Evolutionary conservation across 768 basidiomycete genomes (phyloP).

Genomic region (Macrolepiota albuminosa): DNA sequence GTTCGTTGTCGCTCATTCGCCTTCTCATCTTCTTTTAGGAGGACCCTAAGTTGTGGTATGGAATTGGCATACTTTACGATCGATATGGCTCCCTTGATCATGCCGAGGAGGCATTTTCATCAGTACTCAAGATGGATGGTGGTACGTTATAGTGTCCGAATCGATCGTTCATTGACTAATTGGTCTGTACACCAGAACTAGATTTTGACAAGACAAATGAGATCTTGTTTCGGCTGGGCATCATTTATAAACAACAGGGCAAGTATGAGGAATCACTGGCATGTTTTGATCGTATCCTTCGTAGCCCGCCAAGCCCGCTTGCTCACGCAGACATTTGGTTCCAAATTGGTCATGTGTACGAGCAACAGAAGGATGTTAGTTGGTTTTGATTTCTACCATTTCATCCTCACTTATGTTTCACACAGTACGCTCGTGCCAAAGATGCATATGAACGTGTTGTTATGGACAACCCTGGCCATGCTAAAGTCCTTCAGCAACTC

Average conservation of each 20-base stretch:
- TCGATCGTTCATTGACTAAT: constrained; percentile 13
- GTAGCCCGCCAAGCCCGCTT: constrained; percentile 91
- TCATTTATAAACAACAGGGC: constrained; percentile 98
- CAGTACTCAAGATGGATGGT: constrained; percentile 95
- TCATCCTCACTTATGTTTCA: background rate
- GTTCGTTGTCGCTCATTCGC: constrained; percentile 8
- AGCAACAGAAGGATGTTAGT: constrained; percentile 92
- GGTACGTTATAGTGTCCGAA: constrained; percentile 46
- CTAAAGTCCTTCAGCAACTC: constrained; percentile 96
- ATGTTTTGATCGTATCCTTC: constrained; percentile 96
- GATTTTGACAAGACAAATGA: constrained; percentile 99
- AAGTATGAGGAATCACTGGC: constrained; percentile 85
- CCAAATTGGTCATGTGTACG: constrained; percentile 98
- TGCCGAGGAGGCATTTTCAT: constrained; percentile 97
- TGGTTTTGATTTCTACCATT: background rate
- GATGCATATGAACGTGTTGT: constrained; percentile 97
- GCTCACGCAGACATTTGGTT: constrained; percentile 99
- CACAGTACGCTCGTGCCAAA: constrained; percentile 81
- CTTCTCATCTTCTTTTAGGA: constrained; percentile 39
- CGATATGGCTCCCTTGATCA: constrained; percentile 98
- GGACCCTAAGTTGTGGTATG: constrained; percentile 99
- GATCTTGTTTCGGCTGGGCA: constrained; percentile 95
- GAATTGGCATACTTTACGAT: constrained; percentile 98
- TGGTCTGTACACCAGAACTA: constrained; percentile 35
- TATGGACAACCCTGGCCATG: constrained; percentile 87